Evolutionary conservation across 495 filamentous ascomycete species (phyloP), one percentile per base, ranked within the genome.

Genomic region (Penicillium desertorum): DNA sequence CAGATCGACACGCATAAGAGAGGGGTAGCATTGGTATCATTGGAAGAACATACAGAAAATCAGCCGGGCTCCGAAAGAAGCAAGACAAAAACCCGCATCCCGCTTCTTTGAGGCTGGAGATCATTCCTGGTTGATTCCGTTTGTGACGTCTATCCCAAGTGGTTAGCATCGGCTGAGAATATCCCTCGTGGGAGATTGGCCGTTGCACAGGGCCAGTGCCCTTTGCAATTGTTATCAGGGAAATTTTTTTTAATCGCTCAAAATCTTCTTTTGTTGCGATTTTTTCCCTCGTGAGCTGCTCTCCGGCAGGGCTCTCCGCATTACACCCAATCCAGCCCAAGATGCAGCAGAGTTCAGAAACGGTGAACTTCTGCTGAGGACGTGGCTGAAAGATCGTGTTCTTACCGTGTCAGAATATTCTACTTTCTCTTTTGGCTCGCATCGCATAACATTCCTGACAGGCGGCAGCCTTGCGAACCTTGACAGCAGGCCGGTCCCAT

Each of bases 321-420:
- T 75, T 70, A 66, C 69, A 75, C 70, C 65, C 63, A 57, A 77
- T 64, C 65, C 71, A 73, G 68, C 72, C 68, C 76, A 79, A 78
- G 70, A 79, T 79, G 76, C 76, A 77, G 76, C 75, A 77, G 69
- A 78, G 68, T 77, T 73, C 72, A 75, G 76, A 67, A 70, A 66
- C 75, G 54, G 67, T 68, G 62, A 60, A 67, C 68, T 63, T 71
- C 69, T 73, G 70, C 68, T 76, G 73, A 76, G 72, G 70, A 76
- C 73, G 75, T 76, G 75, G 73, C 71, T 74, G 69, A 71, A 71
- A 59, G 65, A 72, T 71, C 59, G 61, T 49, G 63, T 61, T 62
- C 57, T 62, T 58, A 63, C 63, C 62, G 66, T 70, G 69, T 70
- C 71, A 64, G 64, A 72, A 65, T 67, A 68, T 65, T 66, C 65